phyloP scores from a whole-genome alignment of 2,329 filamentous ascomycete genomes.

The Didymella keratinophila region DNA sequence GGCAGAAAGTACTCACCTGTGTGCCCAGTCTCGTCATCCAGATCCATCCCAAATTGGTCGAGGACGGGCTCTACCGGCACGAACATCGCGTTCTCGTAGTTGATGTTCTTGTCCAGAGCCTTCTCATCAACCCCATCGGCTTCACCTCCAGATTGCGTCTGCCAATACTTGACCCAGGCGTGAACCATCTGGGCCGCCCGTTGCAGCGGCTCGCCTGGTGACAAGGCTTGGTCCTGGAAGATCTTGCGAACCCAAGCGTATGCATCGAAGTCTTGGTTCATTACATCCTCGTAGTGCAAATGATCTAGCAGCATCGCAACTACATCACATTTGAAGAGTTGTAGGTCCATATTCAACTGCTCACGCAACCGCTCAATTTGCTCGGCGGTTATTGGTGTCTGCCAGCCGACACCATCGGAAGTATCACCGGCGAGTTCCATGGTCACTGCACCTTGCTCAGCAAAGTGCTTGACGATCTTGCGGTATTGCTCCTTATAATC shows the following conservation, averaged over 20 bases:
- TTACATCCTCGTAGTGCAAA: not conserved
- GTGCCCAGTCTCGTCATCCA: not conserved
- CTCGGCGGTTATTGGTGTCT: not conserved
- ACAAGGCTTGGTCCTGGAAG: not conserved
- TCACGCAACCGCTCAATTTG: not conserved
- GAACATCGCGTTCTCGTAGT: not conserved
- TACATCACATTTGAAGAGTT: not conserved
- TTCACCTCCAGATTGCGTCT: not conserved
- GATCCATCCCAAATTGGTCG: not conserved
- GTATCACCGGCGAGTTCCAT: not conserved
- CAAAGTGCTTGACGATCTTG: not conserved
- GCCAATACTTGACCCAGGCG: not conserved
- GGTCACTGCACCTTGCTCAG: not conserved
- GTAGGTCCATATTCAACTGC: not conserved
- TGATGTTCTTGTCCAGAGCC: not conserved
- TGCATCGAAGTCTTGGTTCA: not conserved
- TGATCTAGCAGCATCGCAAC: not conserved
- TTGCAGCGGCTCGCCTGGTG: not conserved
- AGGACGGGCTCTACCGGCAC: not conserved
- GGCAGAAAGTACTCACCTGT: not conserved
- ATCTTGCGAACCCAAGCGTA: not conserved
- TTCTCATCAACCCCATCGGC: not conserved
- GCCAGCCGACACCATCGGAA: not conserved
- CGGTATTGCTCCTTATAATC: not conserved
- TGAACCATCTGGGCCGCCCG: not conserved